Base-by-base conservation (phyloP, 1,284 basidiomycete genomes). In the Somion occarium region DNA sequence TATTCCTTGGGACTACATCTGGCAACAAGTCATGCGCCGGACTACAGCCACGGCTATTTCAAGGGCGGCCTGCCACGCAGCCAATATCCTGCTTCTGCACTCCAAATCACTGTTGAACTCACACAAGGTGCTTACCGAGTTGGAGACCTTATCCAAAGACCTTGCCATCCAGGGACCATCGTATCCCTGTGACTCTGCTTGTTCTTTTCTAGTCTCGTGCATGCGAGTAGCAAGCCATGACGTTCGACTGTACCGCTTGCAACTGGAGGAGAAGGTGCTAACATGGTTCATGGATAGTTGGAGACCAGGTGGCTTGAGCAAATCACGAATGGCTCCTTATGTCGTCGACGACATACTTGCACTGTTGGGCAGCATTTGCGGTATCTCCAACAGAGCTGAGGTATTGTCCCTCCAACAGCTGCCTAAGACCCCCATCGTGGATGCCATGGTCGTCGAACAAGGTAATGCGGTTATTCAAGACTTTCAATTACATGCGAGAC, bases 161-260 rank as follows among this genome's bases (percentile, higher is more conserved):
- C 72, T 98, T 50, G 86, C 92, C 58, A 78, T 95, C 13, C 93
- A 96, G 67, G 93, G 93, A 0, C 93, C 94, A 1, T 71, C 83
- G 1, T 84, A 80, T 57, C 89, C 92, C 0, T 87, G 79, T 59
- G 95, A 98, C 61, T 83, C 93, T 0, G 88, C 94, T 22, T 95
- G 93, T 70, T 71, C 75, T 45, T 89, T 98, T 63, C 73, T 98
- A 42, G 69, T 78, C 13, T 71, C 78, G 20, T 85, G 82, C 51
- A 71, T 96, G 26, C 74, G 72, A 20, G 69, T 88, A 15, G 83
- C 90, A 0, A 83, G 79, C 51, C 82, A 86, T 58, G 92, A 97
- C 61, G 84, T 88, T 42, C 78, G 85, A 18, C 69, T 96, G 5
- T 91, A 91, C 64, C 78, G 85, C 3, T 80, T 90, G 74, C 83